Conservation (phyloP, 352 stramenopile species). For the Phytophthora aleatoria region DNA sequence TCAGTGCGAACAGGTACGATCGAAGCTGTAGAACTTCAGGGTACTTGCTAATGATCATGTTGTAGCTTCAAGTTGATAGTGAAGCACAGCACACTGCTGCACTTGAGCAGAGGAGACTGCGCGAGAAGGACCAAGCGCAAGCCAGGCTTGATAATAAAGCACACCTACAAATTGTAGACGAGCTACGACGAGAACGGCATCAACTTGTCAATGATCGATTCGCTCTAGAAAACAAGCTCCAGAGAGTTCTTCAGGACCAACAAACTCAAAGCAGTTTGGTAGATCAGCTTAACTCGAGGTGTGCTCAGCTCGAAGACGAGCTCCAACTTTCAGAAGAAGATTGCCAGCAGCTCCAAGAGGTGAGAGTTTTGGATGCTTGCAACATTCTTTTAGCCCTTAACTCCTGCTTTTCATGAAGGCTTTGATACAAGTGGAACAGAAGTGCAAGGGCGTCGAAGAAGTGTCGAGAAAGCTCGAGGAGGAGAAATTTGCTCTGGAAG, state of each 20-base stretch:
- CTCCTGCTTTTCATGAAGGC: slow-evolving; percentile 6
- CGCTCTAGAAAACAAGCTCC: slow-evolving; percentile 35
- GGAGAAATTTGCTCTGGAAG: slow-evolving; percentile 53
- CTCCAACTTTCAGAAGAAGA: slow-evolving; percentile 15
- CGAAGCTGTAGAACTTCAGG: background rate
- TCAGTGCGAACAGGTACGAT: slow-evolving; percentile 43
- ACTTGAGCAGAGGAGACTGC: slow-evolving; percentile 43
- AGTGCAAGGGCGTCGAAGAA: slow-evolving; percentile 21
- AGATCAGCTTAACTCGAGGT: slow-evolving; percentile 30
- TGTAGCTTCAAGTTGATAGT: slow-evolving; percentile 40
- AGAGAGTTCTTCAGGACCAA: slow-evolving; percentile 28
- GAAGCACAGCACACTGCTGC: slow-evolving; percentile 37
- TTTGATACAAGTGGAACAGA: slow-evolving; percentile 20
- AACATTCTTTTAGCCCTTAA: background rate
- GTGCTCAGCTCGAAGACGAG: slow-evolving; percentile 21
- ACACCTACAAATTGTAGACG: slow-evolving; percentile 29
- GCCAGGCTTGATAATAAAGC: slow-evolving; percentile 25
- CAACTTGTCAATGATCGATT: slow-evolving; percentile 28
- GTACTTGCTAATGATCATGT: background rate
- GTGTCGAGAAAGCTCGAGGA: slow-evolving; percentile 23
- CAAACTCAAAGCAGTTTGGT: slow-evolving; percentile 25
- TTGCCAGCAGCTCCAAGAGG: slow-evolving; percentile 28
- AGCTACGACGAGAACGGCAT: slow-evolving; percentile 40
- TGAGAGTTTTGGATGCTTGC: slow-evolving; percentile 2
- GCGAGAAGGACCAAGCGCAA: slow-evolving; percentile 46